phyloP scores from a whole-genome alignment of 1,139 yeast genomes.

The Zygosaccharomyces pseudobailii region DNA sequence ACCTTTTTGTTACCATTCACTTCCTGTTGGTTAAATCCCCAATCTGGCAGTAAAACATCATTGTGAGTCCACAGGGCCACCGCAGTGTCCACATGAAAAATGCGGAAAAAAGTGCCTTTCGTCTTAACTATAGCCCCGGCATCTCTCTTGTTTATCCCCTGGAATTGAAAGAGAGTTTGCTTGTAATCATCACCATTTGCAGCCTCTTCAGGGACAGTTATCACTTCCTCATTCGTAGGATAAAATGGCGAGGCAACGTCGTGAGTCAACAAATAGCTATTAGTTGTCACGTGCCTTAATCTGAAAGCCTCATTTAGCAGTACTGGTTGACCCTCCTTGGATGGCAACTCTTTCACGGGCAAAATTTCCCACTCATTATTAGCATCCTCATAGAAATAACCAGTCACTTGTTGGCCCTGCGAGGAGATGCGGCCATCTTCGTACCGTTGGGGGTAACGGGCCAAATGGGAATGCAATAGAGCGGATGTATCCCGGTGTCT shows the following conservation, averaged over 20 bases:
- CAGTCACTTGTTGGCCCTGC: slow-evolving; percentile 92
- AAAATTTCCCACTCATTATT: slow-evolving; percentile 86
- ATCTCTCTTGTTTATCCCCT: slow-evolving; percentile 51
- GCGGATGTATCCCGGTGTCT: slow-evolving; percentile 73
- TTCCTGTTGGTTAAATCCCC: slow-evolving; percentile 92
- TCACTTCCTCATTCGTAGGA: slow-evolving; percentile 89
- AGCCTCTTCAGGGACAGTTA: slow-evolving; percentile 59
- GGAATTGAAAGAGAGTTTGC: slow-evolving; percentile 75
- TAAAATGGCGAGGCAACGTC: slow-evolving; percentile 96
- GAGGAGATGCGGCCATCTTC: slow-evolving; percentile 96
- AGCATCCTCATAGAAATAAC: slow-evolving; percentile 51
- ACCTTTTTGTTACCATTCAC: slow-evolving; percentile 89
- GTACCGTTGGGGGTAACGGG: slow-evolving; percentile 79
- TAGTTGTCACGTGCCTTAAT: slow-evolving; percentile 75
- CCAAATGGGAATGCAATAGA: slow-evolving; percentile 73
- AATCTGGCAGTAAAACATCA: slow-evolving; percentile 78
- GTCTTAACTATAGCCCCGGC: slow-evolving; percentile 58
- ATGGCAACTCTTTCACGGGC: slow-evolving; percentile 51
- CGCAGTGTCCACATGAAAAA: slow-evolving; percentile 77
- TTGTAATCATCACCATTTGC: slow-evolving; percentile 56
- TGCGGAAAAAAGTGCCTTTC: slow-evolving; percentile 59
- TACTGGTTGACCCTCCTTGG: slow-evolving; percentile 45
- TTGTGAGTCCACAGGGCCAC: slow-evolving; percentile 96
- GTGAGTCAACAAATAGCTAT: slow-evolving; percentile 77
- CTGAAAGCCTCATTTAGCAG: slow-evolving; percentile 64